These are phyloP conservation scores for Cadophora gregata DNA, from an alignment of 2,329 filamentous ascomycete genomes.

Conservation along the genomic window DNA sequence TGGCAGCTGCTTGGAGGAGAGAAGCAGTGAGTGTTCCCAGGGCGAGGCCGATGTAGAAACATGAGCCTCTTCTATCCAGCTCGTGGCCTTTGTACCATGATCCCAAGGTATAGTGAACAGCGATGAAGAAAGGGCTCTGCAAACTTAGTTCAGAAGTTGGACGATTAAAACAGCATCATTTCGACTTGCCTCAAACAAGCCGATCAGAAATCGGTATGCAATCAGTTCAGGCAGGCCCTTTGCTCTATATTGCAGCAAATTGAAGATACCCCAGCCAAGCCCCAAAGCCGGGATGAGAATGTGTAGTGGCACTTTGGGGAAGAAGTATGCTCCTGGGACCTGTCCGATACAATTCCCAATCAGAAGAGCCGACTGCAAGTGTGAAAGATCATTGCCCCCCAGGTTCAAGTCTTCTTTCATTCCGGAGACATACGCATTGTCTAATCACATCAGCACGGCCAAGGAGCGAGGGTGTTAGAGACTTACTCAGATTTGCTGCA, in stretches of 20 bases:
- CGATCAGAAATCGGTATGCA: background rate
- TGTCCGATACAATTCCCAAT: background rate
- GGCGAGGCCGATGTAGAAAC: background rate
- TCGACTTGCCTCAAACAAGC: background rate
- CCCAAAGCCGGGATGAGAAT: slow-evolving; percentile 4
- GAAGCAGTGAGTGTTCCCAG: background rate
- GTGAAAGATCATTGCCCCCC: background rate
- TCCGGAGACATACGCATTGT: slow-evolving; percentile 2
- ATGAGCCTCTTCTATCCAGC: background rate
- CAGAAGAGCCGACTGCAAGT: slow-evolving; percentile 10
- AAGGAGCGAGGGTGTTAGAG: background rate
- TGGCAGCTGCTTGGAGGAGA: background rate
- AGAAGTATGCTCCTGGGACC: slow-evolving; percentile 6
- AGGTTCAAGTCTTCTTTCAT: slow-evolving; percentile 12
- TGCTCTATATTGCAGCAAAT: slow-evolving; percentile 1
- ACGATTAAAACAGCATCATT: background rate
- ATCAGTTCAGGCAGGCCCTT: background rate
- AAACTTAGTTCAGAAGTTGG: background rate
- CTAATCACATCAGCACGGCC: background rate
- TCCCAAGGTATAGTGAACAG: background rate
- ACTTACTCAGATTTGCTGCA: background rate
- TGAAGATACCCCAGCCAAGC: slow-evolving; percentile 2
- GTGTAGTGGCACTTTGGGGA: background rate
- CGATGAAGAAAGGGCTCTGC: background rate
- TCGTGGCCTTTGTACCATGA: background rate